phyloP scores from a whole-genome alignment of 1,284 basidiomycete genomes.

The Naganishia albida region DNA sequence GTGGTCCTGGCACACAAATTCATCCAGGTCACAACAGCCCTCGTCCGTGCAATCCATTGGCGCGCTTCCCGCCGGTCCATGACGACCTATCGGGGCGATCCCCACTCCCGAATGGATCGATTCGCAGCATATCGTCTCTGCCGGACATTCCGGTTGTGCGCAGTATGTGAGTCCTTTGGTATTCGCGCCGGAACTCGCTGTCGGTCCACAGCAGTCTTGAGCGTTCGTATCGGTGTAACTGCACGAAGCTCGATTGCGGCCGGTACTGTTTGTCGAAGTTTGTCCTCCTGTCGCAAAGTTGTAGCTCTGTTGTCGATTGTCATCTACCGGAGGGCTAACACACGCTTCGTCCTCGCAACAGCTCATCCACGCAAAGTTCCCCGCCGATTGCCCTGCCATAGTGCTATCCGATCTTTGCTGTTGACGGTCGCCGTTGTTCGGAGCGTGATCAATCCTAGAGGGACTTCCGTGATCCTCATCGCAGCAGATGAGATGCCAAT shows the following conservation, averaged over 20 bases:
- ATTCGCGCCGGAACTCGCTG: background rate
- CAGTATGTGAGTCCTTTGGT: background rate
- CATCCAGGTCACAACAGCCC: slow-evolving; percentile 21
- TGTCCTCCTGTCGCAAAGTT: too few species aligned
- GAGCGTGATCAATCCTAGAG: background rate
- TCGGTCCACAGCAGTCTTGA: too few species aligned
- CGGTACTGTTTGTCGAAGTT: too few species aligned
- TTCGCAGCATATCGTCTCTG: slow-evolving; percentile 14
- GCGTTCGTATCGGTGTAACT: too few species aligned
- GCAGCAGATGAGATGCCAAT: slow-evolving; percentile 32
- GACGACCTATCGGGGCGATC: background rate
- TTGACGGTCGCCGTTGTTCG: background rate
- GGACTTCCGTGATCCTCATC: slow-evolving; percentile 30
- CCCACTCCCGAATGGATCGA: background rate
- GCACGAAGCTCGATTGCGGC: too few species aligned
- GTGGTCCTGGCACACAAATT: slow-evolving; percentile 25
- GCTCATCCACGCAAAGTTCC: slow-evolving; percentile 24
- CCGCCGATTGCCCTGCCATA: background rate
- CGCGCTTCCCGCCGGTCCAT: background rate
- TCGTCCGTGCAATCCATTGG: slow-evolving; percentile 21
- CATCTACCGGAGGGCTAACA: slow-evolving; percentile 11
- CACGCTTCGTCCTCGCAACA: slow-evolving; percentile 25
- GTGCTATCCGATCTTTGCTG: background rate
- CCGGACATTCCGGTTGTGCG: slow-evolving; percentile 1
- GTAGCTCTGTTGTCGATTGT: slow-evolving; percentile 9